Evolutionary conservation across 495 filamentous ascomycete species (phyloP), one percentile per base, ranked within the genome.

Genomic region (Letharia columbiana): DNA sequence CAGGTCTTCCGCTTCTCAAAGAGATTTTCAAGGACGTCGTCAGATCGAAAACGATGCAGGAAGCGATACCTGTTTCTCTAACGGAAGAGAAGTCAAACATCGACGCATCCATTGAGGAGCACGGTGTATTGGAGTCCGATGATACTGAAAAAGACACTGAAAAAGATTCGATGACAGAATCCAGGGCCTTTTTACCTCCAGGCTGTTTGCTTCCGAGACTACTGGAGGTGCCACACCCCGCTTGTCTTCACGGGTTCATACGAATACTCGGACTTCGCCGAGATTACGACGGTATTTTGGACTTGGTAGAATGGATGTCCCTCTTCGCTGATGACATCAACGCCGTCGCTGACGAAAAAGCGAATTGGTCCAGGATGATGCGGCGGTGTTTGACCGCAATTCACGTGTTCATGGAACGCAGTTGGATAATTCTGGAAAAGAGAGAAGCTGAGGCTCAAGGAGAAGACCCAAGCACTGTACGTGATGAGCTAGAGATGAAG

Each of bases 241-340:
- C 76, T 20, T 72, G 77, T 45, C 74, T 87, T 20, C 83, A 87
- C 72, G 74, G 73, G 6, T 84, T 83, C 70, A 75, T 86, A 42
- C 75, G 83, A 66, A 76, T 79, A 23, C 72, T 86, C 15, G 84
- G 83, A 15, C 65, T 78, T 1, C 73, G 75, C 2, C 75, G 76
- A 61, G 83, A 87, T 63, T 76, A 77, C 52, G 71, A 78, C n/a
- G 81, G 78, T 8, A 69, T 87, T 39, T 63, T 84, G 17, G 76
- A 76, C 57, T 69, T 85, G 31, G 70, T 86, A 31, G 70, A 75
- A 40, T 86, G 83, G 83, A 85, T 86, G 81, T 77, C 75, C 39
- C 71, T 69, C 28, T 77, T 73, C 59, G 72, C 76, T 23, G 60
- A 69, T 33, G 69, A 73, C 13, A 68, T 84, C 17, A 74, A 76